These are phyloP conservation scores for Ustilaginoidea virens DNA, from an alignment of 2,329 filamentous ascomycete genomes.

Conservation along the genomic window DNA sequence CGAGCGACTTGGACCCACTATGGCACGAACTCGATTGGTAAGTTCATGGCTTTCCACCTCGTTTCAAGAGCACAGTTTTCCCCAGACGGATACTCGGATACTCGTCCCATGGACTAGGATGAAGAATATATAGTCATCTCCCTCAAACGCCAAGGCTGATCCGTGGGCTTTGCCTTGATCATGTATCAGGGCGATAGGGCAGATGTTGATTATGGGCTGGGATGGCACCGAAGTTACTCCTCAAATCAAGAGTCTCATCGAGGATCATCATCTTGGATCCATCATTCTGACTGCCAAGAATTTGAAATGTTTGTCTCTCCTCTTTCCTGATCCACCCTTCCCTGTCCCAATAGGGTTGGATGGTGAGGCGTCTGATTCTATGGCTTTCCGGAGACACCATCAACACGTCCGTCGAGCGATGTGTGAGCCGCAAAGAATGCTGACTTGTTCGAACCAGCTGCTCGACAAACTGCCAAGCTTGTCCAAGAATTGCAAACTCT, in stretches of 20 bases:
- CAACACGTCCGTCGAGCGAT: no score
- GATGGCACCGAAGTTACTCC: conserved; percentile 73
- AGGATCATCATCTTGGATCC: conserved; percentile 75
- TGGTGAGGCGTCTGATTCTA: neutral
- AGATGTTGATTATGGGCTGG: conserved; percentile 73
- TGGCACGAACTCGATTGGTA: conserved; percentile 69
- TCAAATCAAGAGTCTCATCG: conserved; percentile 66
- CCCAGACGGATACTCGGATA: no score
- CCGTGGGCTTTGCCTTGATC: neutral
- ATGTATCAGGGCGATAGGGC: conserved; percentile 48
- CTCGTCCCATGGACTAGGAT: no score
- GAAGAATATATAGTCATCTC: neutral
- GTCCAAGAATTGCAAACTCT: conserved; percentile 88
- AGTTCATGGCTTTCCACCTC: conserved; percentile 20
- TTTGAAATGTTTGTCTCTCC: conserved; percentile 50
- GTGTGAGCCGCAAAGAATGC: no score
- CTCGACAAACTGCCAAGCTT: conserved; percentile 73
- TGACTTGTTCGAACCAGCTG: conserved; percentile 42
- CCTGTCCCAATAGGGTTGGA: no score
- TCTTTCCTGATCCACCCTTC: neutral
- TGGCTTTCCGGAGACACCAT: neutral
- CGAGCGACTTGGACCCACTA: conserved; percentile 36
- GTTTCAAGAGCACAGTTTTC: no score
- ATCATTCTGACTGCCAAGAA: conserved; percentile 77
- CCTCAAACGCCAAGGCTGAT: conserved; percentile 2